Conservation (phyloP, 1,139 yeast species). For the Debaryomycetaceae sp. region DNA sequence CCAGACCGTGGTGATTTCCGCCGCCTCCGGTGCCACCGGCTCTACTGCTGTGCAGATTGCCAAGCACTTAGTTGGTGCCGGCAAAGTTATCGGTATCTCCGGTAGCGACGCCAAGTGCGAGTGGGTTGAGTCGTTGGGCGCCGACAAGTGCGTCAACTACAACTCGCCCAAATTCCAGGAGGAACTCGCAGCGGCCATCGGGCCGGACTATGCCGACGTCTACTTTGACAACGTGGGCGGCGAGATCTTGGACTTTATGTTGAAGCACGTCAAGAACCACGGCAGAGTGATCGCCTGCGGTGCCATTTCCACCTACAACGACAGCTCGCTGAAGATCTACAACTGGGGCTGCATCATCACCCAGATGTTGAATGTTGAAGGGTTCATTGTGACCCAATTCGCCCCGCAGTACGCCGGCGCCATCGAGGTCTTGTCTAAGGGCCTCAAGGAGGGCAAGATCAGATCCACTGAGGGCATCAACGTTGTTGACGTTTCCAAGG, state of each 20-base stretch:
- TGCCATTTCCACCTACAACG: conserved; percentile 56
- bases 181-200: conserved; percentile 42
- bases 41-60: conserved; percentile 59
- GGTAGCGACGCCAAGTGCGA: conserved; percentile 56
- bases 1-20: conserved; percentile 47
- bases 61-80: conserved; percentile 48
- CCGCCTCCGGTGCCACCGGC: conserved; percentile 72
- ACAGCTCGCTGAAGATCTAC: conserved; percentile 24
- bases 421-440: conserved; percentile 25
- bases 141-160: conserved; percentile 53
- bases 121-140: conserved; percentile 54
- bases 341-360: conserved; percentile 41
- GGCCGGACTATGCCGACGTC: conserved; percentile 41
- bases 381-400: conserved; percentile 44
- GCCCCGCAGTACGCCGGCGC: conserved; percentile 30
- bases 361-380: conserved; percentile 45
- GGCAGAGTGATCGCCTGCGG: conserved; percentile 59
- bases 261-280: conserved; percentile 33
- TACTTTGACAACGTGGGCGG: conserved; percentile 67
- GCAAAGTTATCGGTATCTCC: conserved; percentile 62
- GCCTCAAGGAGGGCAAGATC: conserved; percentile 40
- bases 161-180: conserved; percentile 35
- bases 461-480: conserved; percentile 20
- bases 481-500: conserved; percentile 23
- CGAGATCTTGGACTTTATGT: conserved; percentile 44